Conservation (phyloP, 208 protist genomes). For the Polymyxa betae region DNA sequence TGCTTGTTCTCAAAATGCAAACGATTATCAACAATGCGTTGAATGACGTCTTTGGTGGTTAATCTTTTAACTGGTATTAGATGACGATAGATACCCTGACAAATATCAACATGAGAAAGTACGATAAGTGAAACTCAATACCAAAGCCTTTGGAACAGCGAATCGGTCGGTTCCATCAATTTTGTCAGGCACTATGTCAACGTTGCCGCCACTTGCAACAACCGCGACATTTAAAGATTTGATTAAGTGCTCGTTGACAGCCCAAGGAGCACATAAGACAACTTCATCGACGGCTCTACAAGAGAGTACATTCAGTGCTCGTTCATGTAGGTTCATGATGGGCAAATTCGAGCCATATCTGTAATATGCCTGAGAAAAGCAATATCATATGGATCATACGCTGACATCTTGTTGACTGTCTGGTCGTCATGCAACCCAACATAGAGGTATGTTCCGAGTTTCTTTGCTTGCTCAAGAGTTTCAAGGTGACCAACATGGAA, state of each 20-base stretch:
- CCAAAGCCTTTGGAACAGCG: conserved; percentile 45
- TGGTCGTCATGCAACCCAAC: conserved; percentile 92
- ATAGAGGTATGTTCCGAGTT: conserved; percentile 89
- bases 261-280: conserved; percentile 92
- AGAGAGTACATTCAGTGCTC: conserved; percentile 90
- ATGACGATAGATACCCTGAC: background rate
- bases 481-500: conserved; percentile 76
- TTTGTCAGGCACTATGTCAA: conserved; percentile 51
- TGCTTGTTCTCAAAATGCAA: conserved; percentile 66
- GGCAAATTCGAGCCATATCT: conserved; percentile 87
- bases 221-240: conserved; percentile 78
- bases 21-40: conserved; percentile 71
- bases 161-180: conserved; percentile 60
- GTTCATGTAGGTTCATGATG: conserved; percentile 97
- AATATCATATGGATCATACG: background rate
- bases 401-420: conserved; percentile 77
- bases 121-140: background rate
- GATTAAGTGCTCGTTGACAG: conserved; percentile 87
- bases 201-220: conserved; percentile 82
- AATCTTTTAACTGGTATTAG: conserved; percentile 60
- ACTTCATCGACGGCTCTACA: conserved; percentile 96
- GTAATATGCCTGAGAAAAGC: background rate
- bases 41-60: conserved; percentile 67
- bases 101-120: background rate
- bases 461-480: conserved; percentile 84